phyloP scores from a whole-genome alignment of 352 stramenopile species.

The Peronospora belbahrii region DNA sequence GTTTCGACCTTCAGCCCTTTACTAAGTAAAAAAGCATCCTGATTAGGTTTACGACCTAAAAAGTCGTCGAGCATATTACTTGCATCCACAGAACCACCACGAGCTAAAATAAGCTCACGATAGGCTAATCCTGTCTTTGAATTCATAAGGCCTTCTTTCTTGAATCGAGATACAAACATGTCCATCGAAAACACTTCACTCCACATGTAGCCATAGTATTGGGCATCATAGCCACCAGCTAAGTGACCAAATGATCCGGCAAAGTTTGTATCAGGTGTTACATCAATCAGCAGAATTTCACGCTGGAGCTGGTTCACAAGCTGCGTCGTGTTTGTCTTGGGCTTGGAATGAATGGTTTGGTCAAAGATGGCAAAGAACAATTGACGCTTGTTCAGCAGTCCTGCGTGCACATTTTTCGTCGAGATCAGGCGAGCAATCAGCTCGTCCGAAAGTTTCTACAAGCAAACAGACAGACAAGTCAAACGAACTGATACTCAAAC shows the following conservation, averaged over 20 bases:
- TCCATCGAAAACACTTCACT: slow-evolving; percentile 86
- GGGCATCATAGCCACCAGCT: slow-evolving; percentile 62
- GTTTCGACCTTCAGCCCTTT: slow-evolving; percentile 44
- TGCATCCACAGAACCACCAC: slow-evolving; percentile 72
- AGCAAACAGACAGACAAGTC: slow-evolving; percentile 9
- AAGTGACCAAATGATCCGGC: slow-evolving; percentile 80
- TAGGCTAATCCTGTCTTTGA: slow-evolving; percentile 71
- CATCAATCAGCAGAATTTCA: slow-evolving; percentile 85
- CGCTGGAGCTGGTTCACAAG: slow-evolving; percentile 74
- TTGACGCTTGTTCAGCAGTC: slow-evolving; percentile 78
- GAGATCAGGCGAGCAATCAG: slow-evolving; percentile 75
- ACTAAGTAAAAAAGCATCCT: slow-evolving; percentile 77
- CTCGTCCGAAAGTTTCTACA: slow-evolving; percentile 71
- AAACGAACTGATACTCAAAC: not conserved
- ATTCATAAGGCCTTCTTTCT: slow-evolving; percentile 81
- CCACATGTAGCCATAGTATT: slow-evolving; percentile 89
- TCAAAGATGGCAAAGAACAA: slow-evolving; percentile 77
- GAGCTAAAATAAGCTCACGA: slow-evolving; percentile 80
- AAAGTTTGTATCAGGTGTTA: slow-evolving; percentile 82
- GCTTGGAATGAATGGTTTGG: slow-evolving; percentile 78
- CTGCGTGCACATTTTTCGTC: slow-evolving; percentile 82
- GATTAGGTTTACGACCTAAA: slow-evolving; percentile 63
- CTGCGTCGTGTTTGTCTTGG: slow-evolving; percentile 73
- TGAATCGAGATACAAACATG: slow-evolving; percentile 86
- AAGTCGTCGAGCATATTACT: slow-evolving; percentile 77